Evolutionary conservation across 257 asterid species (phyloP), one percentile per base, ranked within the genome.

Genomic region (Solanum sitiens): DNA sequence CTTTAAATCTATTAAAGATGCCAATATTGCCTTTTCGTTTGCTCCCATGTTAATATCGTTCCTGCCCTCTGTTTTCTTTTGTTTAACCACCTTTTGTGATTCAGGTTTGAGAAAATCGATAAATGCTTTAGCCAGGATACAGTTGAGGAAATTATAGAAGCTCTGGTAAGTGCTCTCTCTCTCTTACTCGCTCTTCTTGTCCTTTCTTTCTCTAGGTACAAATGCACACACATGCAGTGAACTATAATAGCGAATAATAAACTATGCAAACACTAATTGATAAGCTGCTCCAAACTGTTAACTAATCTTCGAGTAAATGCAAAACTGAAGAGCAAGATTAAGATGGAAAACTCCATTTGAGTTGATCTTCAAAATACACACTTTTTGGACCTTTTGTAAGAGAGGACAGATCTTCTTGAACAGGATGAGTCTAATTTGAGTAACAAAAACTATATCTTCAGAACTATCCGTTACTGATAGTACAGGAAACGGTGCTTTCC

Each of bases 61-160:
- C n/a, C 40, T 65, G 4, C 37, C 42, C 39, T 84, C 76, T 84
- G 21, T 65, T 84, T 65, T 76, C 59, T 44, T 84, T 79, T 25
- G 63, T 18, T 79, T 79, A 45, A 67, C 63, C 61, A 25, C 42
- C 40, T 68, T 67, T 82, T 82, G 70, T 50, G 45, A 82, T 89
- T 82, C 94, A 97, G 99, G 94, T 87, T 96, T 73, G 95, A 95
- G 87, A 89, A 88, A 79, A 96, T 97, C 27, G 96, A 97, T 89
- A 92, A 93, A 74, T 87, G 94, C 89, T 97, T 97, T 89, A 75
- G 97, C 91, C 91, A 88, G 63, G 98, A 97, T 73, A 95, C 98
- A 2, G 86, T 95, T 92, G 99, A 97, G 92, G 99, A 96, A 90
- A 97, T 96, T 63, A 88, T 97, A 83, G 95, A 93, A 87, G 95